Conservation (phyloP, 257 asterid genomes). For the Solanum clarkiae region DNA sequence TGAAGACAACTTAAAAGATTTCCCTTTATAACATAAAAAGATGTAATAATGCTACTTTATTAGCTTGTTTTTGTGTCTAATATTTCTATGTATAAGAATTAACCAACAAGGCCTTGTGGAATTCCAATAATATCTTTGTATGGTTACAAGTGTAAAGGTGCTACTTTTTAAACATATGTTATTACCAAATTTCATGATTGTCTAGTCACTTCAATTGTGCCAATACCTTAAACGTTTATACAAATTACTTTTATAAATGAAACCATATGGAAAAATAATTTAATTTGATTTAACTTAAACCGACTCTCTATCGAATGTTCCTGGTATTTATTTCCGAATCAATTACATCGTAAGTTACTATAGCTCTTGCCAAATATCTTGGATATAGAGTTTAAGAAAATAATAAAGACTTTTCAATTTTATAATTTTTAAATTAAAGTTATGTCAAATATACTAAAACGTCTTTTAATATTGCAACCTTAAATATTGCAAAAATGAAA, state of each 20-base stretch:
- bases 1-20: not conserved
- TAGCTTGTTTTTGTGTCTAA: not conserved
- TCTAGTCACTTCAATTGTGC: not conserved
- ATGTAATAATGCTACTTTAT: not conserved
- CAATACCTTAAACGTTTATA: not conserved
- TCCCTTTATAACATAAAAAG: not conserved
- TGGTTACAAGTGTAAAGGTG: not conserved
- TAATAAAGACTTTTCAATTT: too few species aligned
- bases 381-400: too few species aligned
- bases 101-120: not conserved
- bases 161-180: not conserved
- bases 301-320: rapidly evolving
- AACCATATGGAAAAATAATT: not conserved
- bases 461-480: too few species aligned
- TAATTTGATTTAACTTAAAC: too few species aligned
- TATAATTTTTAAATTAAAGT: too few species aligned
- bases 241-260: not conserved
- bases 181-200: not conserved
- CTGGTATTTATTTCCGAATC: too few species aligned
- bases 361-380: too few species aligned
- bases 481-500: too few species aligned
- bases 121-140: not conserved
- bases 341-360: too few species aligned
- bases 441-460: too few species aligned
- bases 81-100: not conserved